Evolutionary conservation across 441 rosid genomes (phyloP).

Genomic region (Melastoma candidum): DNA sequence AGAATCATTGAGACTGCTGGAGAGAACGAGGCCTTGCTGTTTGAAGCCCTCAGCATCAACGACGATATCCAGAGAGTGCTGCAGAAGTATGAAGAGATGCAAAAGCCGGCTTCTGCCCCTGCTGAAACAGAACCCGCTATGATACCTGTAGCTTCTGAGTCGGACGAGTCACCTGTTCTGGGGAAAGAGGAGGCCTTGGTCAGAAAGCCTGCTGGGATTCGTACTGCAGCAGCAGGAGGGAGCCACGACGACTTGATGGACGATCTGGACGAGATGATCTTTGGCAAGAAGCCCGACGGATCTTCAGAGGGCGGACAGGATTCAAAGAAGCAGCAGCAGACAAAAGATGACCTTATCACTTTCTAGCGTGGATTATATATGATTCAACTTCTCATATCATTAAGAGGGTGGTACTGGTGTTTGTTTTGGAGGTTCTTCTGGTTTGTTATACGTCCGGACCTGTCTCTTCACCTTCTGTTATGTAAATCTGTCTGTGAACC

Average conservation of each 20-base stretch:
- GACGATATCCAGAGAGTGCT: constrained; percentile 71
- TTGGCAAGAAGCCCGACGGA: constrained; percentile 61
- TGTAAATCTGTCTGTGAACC: too few relatives aligned
- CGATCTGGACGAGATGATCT: constrained; percentile 90
- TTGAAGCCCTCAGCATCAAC: constrained; percentile 73
- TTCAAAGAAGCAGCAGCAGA: constrained; percentile 39
- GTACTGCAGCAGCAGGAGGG: constrained; percentile 42
- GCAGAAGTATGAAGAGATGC: constrained; percentile 54
- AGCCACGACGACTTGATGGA: constrained; percentile 77
- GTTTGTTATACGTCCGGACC: too few relatives aligned
- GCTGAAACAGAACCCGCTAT: constrained; percentile 66
- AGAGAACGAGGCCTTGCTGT: constrained; percentile 69
- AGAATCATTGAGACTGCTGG: constrained; percentile 79
- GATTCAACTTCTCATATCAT: too few relatives aligned
- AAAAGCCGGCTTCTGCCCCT: constrained; percentile 38
- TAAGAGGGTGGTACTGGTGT: too few relatives aligned
- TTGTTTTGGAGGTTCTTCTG: too few relatives aligned
- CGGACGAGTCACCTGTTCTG: constrained; percentile 52
- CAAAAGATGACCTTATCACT: constrained; percentile 63
- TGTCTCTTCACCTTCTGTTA: too few relatives aligned
- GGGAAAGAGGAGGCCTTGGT: constrained; percentile 56
- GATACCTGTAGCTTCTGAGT: constrained; percentile 76
- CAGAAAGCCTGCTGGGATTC: constrained; percentile 50
- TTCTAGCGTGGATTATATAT: constrained; percentile 20
- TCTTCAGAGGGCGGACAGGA: constrained; percentile 41